phyloP scores from a whole-genome alignment of 164 flowering plant species.

The Kalanchoe fedtschenkoi region DNA sequence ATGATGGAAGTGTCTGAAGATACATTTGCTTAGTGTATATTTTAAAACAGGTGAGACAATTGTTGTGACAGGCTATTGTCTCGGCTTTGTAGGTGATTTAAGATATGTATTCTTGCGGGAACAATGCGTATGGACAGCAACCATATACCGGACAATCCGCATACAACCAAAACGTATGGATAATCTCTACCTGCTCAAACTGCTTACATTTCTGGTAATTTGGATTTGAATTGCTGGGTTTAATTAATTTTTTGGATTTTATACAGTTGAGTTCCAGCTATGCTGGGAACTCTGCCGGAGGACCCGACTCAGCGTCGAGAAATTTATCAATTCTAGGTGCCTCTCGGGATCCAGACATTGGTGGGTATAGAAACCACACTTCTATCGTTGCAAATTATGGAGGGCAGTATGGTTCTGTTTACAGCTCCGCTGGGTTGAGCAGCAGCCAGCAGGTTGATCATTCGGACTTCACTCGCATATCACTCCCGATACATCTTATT shows the following conservation, averaged over 20 bases:
- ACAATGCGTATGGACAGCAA: conserved; percentile 58
- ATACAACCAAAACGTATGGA: conserved; percentile 59
- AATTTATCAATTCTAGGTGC: conserved; percentile 40
- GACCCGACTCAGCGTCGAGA: conserved; percentile 39
- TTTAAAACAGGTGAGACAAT: not conserved
- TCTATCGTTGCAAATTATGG: conserved; percentile 54
- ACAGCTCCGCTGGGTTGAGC: conserved; percentile 50
- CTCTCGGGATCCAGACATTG: conserved; percentile 53
- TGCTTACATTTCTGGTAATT: not conserved
- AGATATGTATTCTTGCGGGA: conserved; percentile 35
- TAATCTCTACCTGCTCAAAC: too few species aligned
- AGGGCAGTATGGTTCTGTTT: conserved; percentile 64
- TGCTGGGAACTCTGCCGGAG: conserved; percentile 42
- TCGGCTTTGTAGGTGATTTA: not conserved
- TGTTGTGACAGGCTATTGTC: not conserved
- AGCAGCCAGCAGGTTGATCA: conserved; percentile 47
- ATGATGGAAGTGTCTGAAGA: not conserved
- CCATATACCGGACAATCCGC: conserved; percentile 56
- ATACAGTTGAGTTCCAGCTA: conserved; percentile 43
- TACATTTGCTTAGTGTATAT: not conserved
- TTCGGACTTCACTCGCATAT: not conserved
- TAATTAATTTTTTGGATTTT: not conserved
- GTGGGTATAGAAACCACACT: conserved; percentile 52
- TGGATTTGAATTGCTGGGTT: too few species aligned
- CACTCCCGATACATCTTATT: not conserved